A percentile compares a stretch with the other conserved stretches of the same genome.
These are phyloP conservation scores for Rhododendron williamsianum DNA, from an alignment of 148 eudicot species.

Conservation along the genomic window DNA sequence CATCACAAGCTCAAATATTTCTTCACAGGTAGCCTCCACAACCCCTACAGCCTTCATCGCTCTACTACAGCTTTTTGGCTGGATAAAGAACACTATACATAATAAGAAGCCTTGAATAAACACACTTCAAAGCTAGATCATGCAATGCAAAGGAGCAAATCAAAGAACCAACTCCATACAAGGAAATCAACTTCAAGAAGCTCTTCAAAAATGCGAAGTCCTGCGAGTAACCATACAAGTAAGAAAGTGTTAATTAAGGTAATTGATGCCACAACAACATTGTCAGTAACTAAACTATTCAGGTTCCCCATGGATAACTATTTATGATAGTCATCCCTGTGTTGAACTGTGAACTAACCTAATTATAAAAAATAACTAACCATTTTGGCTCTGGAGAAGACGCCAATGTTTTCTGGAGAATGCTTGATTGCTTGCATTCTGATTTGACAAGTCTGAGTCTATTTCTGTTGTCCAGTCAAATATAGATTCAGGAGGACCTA, in stretches of 20 bases:
- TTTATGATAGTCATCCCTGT: not conserved
- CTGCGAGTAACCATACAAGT: slow-evolving; percentile 36
- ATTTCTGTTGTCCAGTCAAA: slow-evolving; percentile 93
- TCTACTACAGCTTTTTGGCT: slow-evolving; percentile 99
- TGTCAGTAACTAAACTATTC: not conserved
- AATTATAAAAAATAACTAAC: slow-evolving; percentile 24
- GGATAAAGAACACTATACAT: slow-evolving; percentile 21
- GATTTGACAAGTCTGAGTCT: slow-evolving; percentile 64
- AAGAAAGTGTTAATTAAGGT: not conserved
- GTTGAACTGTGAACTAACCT: not conserved
- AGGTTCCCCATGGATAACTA: not conserved
- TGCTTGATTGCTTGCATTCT: slow-evolving; percentile 63
- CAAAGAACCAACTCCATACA: slow-evolving; percentile 40
- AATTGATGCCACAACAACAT: not conserved
- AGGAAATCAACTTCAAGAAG: slow-evolving; percentile 92
- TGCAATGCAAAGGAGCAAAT: not conserved
- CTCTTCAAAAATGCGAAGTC: slow-evolving; percentile 98
- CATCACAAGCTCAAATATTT: slow-evolving; percentile 96
- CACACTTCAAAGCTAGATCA: not conserved
- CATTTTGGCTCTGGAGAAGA: slow-evolving; percentile 98
- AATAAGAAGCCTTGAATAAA: slow-evolving; percentile 12
- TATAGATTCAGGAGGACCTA: slow-evolving; percentile 90
- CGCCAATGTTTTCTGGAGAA: slow-evolving; percentile 98
- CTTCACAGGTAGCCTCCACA: slow-evolving; percentile 96
- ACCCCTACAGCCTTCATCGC: slow-evolving; percentile 99